Conservation (phyloP, 2,329 filamentous ascomycete genomes). For the Helminthosporium solani region DNA sequence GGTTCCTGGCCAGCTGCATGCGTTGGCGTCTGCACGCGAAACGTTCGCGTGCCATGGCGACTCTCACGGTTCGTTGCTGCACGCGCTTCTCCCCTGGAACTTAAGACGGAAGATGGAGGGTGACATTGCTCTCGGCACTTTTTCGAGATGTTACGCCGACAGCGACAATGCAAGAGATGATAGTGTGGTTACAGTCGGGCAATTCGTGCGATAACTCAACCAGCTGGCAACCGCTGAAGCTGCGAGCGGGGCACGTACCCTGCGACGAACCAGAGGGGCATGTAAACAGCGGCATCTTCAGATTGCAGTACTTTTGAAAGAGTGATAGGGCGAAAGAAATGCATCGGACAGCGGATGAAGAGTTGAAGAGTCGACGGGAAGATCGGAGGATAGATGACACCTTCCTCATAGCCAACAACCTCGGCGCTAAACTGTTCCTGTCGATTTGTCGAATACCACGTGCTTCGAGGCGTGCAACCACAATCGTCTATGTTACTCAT, state of each 20-base stretch:
- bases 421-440: background rate
- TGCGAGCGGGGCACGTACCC: background rate
- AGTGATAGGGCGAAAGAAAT: background rate
- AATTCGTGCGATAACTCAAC: background rate
- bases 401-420: background rate
- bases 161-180: background rate
- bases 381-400: conserved; percentile 1
- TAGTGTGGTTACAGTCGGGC: background rate
- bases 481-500: background rate
- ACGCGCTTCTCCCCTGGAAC: background rate
- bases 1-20: background rate
- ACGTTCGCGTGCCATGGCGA: background rate
- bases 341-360: background rate
- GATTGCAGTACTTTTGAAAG: background rate
- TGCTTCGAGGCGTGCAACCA: background rate
- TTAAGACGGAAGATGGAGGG: background rate
- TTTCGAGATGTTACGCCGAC: background rate
- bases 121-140: background rate
- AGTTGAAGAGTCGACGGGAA: background rate
- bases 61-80: background rate
- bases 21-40: background rate
- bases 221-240: background rate
- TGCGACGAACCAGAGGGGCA: background rate
- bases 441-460: background rate
- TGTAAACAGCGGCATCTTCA: background rate